Evolutionary conservation across 495 filamentous ascomycete genomes (phyloP).

Genomic region (Aspergillus indologenus): DNA sequence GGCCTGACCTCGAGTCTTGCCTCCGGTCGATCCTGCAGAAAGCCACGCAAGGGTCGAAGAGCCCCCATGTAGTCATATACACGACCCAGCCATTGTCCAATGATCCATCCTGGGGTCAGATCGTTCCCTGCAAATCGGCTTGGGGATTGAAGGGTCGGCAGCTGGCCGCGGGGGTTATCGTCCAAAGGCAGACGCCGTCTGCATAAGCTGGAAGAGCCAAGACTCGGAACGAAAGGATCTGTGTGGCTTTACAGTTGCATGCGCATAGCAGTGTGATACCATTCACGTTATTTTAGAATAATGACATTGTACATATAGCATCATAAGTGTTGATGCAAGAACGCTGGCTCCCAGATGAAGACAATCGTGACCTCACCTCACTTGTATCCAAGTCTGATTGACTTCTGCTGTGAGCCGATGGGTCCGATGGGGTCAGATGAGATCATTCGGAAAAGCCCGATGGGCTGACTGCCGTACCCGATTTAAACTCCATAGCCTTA

Average conservation of each 20-base stretch:
- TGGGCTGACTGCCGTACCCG: not conserved
- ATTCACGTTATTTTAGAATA: not conserved
- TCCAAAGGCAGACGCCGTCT: constrained; percentile 29
- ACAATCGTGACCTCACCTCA: not conserved
- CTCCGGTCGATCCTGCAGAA: constrained; percentile 22
- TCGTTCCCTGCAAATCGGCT: constrained; percentile 46
- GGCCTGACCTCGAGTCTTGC: constrained; percentile 19
- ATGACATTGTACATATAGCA: not conserved
- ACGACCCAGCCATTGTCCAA: constrained; percentile 27
- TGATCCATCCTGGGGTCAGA: constrained; percentile 33
- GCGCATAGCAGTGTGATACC: too few relatives aligned
- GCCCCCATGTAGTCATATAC: constrained; percentile 37
- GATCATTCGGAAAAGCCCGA: not conserved
- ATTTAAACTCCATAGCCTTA: too few relatives aligned
- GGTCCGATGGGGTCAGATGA: not conserved
- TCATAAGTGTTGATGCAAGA: not conserved
- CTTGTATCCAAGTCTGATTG: not conserved
- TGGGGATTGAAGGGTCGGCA: constrained; percentile 41
- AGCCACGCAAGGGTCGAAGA: constrained; percentile 11
- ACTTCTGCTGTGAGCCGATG: too few relatives aligned
- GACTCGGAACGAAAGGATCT: not conserved
- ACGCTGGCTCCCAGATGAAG: not conserved
- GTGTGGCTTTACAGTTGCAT: not conserved
- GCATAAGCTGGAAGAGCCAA: not conserved
- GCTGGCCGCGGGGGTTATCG: constrained; percentile 37